Evolutionary conservation across 2,329 filamentous ascomycete genomes (phyloP), one percentile per base, ranked within the genome.

Genomic region (Colletotrichum shisoi): DNA sequence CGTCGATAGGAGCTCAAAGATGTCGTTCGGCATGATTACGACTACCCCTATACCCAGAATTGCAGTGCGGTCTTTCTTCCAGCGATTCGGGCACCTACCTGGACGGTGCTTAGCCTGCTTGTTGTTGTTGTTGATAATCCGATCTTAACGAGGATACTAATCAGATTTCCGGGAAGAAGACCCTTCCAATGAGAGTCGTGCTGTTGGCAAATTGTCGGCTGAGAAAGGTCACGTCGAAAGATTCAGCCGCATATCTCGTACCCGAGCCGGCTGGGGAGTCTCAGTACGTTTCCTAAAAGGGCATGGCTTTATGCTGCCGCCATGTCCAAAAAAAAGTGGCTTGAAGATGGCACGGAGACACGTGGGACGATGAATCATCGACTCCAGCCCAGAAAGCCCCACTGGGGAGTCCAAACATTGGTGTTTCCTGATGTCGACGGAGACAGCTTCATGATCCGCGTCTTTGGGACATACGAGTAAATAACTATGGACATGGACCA

Each of bases 321-420:
- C 21, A 27, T 44, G 44, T 52, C 39, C 13, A 31, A 46, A 46
- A 39, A 34, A 37, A 57, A 44, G 15, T 58, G 64, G 58, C 62
- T 65, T 62, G 17, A 49, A 12, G 13, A 2, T 4, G 3, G 12
- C 34, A 31, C n/a, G 19, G 11, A 57, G 51, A 52, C 59, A 53
- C 40, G 17, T 63, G 53, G 53, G 34, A 54, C 42, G 40, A 67
- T 67, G 64, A 67, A 44, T 59, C 64, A 63, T 63, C 19, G 60
- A 59, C 40, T n/a, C 54, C 48, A 63, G 40, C 42, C 24, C 52
- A 57, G 4, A 9, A 46, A 5, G 11, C 11, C 1, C 3, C 4
- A 15, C 17, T 9, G 19, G 13, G 4, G n/a, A 1, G 5, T 1
- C 13, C 19, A 15, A 21, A 31, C 1, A 11, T 4, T 1, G 2